These are phyloP conservation scores for Marchantia paleacea DNA, from an alignment of 225 moss, liverwort and hornwort species.

Conservation along the genomic window DNA sequence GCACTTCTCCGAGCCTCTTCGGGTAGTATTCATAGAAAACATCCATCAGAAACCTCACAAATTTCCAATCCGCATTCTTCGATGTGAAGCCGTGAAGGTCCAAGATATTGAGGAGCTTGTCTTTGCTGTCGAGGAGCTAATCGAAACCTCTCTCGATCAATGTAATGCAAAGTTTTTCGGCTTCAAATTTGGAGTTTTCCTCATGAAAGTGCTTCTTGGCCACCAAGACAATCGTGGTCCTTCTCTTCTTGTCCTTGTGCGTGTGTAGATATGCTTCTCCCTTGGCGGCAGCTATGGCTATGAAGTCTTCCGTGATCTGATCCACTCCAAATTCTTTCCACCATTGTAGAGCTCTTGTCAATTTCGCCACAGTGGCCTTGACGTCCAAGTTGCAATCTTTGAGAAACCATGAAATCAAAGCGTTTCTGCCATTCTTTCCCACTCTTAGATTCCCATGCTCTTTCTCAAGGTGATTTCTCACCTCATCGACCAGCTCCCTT, in stretches of 20 bases:
- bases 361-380: constrained; percentile 57
- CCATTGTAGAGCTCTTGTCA: constrained; percentile 62
- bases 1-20: constrained; percentile 70
- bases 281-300: constrained; percentile 43
- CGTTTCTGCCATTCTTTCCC: constrained; percentile 66
- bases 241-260: constrained; percentile 46
- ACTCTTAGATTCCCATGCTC: constrained; percentile 55
- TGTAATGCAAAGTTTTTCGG: constrained; percentile 64
- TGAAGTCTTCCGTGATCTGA: constrained; percentile 53
- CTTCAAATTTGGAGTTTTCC: constrained; percentile 52
- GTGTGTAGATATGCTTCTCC: constrained; percentile 73
- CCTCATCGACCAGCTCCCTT: constrained; percentile 58
- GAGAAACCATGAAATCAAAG: constrained; percentile 68
- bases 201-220: constrained; percentile 67
- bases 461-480: constrained; percentile 52
- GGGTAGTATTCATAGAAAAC: constrained; percentile 80
- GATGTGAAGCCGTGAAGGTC: constrained; percentile 66
- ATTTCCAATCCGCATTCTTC: constrained; percentile 69
- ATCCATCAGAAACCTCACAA: constrained; percentile 73
- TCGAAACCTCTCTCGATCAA: constrained; percentile 64
- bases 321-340: constrained; percentile 69
- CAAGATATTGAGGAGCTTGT: constrained; percentile 69
- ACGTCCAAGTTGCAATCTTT: constrained; percentile 66
- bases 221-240: constrained; percentile 62
- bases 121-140: constrained; percentile 56